Percentiles rank a stretch among this genome's conserved stretches.
phyloP scores from a whole-genome alignment of 805 yeast genomes.

The Candida caryicola region DNA sequence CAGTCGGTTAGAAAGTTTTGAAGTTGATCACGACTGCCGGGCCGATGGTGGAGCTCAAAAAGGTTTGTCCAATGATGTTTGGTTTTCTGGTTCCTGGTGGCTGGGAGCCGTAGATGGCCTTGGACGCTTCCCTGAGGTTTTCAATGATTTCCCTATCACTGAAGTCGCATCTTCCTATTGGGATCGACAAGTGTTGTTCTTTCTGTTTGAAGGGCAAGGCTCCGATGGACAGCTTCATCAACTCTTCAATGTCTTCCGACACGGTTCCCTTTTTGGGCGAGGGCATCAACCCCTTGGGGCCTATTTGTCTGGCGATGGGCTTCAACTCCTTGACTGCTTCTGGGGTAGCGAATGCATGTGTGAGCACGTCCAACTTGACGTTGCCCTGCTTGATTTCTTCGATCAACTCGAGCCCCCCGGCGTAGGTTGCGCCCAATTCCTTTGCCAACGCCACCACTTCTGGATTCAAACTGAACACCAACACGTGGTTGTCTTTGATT shows the following conservation, averaged over 20 bases:
- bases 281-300: slow-evolving; percentile 91
- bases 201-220: slow-evolving; percentile 77
- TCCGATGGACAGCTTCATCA: slow-evolving; percentile 58
- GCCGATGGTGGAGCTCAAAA: slow-evolving; percentile 67
- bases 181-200: slow-evolving; percentile 55
- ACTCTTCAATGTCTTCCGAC: slow-evolving; percentile 53
- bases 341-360: slow-evolving; percentile 82
- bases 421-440: slow-evolving; percentile 55
- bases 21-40: slow-evolving; percentile 70
- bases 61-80: slow-evolving; percentile 66
- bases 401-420: slow-evolving; percentile 73
- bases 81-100: slow-evolving; percentile 66
- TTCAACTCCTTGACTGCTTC: slow-evolving; percentile 65
- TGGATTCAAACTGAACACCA: slow-evolving; percentile 64
- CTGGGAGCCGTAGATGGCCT: slow-evolving; percentile 54
- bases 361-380: slow-evolving; percentile 51
- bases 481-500: slow-evolving; percentile 58
- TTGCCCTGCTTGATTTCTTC: slow-evolving; percentile 54
- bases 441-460: slow-evolving; percentile 52
- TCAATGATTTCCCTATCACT: slow-evolving; percentile 70
- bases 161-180: slow-evolving; percentile 76
- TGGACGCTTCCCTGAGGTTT: slow-evolving; percentile 66
- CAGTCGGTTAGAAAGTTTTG: slow-evolving; percentile 16
- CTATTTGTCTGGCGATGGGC: slow-evolving; percentile 73
- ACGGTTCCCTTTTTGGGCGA: slow-evolving; percentile 84